Evolutionary conservation across 2,329 filamentous ascomycete genomes (phyloP), one percentile per base, ranked within the genome.

Genomic region (Colletotrichum gloeosporioides): DNA sequence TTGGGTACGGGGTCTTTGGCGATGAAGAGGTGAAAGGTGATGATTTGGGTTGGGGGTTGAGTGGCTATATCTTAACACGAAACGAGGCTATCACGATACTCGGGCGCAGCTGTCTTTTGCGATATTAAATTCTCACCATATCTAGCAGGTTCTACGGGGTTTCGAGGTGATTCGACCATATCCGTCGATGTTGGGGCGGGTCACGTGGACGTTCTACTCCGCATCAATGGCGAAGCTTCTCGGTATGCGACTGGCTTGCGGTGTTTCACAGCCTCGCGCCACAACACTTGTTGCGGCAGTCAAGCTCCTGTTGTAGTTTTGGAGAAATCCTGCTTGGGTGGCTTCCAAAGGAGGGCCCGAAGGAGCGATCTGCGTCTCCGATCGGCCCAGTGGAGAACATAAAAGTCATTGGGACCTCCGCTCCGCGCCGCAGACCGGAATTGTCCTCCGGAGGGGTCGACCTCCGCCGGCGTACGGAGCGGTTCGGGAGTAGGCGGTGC

Each of bases 161-260:
- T 76, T 63, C 73, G 18, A 53, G 32, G 32, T 32, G 63, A 7
- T 53, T 68, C 55, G 63, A 32, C 63, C 34, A 44, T 13, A 10
- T 34, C 12, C 36, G 69, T 32, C 36, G 55, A 55, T 57, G 62
- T 63, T 44, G 70, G 64, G 15, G 18, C 4, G 10, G 70, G 64
- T 76, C 74, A 76, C 74, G 74, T 76, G 74, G 74, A 18, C 36
- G 13, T 8, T 25, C 3, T 76, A 69, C 74, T 74, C 74, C 70
- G 70, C 74, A 73, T 72, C 34, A 29, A 34, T 55, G 25, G 44
- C 70, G 70, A 76, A 74, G 64, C 70, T 76, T 74, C 74, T 73
- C 64, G 64, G 27, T 44, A 53, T 44, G 66, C 27, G 29, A 64
- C 18, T 59, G 32, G 49, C 66, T 61, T 12, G 55, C 36, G 27